Evolutionary conservation across 169 alveolate genomes (phyloP), one percentile per base, ranked within the genome.

Genomic region (Amoebophrya sp.): DNA sequence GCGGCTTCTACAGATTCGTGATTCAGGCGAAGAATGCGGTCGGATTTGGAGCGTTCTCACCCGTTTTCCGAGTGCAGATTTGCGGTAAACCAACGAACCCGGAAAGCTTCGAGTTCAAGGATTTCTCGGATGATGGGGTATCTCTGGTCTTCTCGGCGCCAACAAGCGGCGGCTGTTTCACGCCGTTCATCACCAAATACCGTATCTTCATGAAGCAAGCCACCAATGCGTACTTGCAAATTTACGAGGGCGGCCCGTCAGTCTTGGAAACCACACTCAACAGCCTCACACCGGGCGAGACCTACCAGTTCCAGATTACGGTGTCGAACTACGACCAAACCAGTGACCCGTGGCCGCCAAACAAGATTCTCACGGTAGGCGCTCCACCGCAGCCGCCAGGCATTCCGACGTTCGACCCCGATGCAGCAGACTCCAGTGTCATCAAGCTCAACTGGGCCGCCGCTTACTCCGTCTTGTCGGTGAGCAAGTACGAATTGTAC

Each of bases 11-110:
- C 91, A 18, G 91, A 36, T 89, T 89, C 91, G 54, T 89, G 55
- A 65, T 90, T 41, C 78, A 41, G 78, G 92, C 92, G 40, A 39
- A 41, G 41, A 90, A 90, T 78, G 78, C 83, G 38, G 92, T 90
- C 39, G 92, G 92, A 0, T 18, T 41, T 0, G 78, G 92, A 77
- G 78, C n/a, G 36, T 29, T 6, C 92, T 90, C 92, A 10, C 92
- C 92, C 18, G 92, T 90, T 41, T 90, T 90, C 78, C 53, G 38
- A 0, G 29, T 26, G 36, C 92, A 90, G 65, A 65, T 90, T 41
- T 90, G 92, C 41, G 92, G 92, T 3, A 65, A 65, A 36, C 83
- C 83, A 36, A 65, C 39, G 38, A 65, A 65, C 26, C 83, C 83
- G 38, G 83, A 65, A 36, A 6, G 38, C 39, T 65, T 65, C 26